Base-by-base conservation (phyloP, 805 yeast species). In the Kluyveromyces lactis region DNA sequence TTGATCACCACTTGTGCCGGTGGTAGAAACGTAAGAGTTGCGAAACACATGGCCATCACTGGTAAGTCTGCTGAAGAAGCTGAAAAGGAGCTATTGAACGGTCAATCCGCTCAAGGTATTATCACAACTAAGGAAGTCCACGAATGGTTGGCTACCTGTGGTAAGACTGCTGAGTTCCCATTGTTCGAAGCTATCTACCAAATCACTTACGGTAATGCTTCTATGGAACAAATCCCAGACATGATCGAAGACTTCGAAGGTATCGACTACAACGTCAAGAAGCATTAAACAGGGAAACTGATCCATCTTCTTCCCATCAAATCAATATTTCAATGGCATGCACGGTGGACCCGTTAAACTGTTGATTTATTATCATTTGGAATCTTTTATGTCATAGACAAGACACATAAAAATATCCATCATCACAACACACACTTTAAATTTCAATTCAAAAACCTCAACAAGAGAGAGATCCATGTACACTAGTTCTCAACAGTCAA, bases 1-100 rank as follows among this genome's bases (percentile, higher is more conserved):
- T 73, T 92, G 57, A 92, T 92, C 64, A 92, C 98, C 40, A 87
- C 98, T 13, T 92, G 98, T 68, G 76, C 94, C 15, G 97, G 97
- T 58, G 98, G 98, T 58, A 79, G 98, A 70, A 92, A 92, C 68
- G 95, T 85, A 52, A 76, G 82, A 61, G 95, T 92, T 45, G 97
- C 92, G 39, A 78, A 73, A 52, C 80, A 75, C 62, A 82, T 86
- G 84, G 90, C 95, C 43, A 71, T 77, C 62, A 72, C 87, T 44
- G 81, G 82, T 45, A 84, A 78, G 54, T 63, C 77, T 44, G 92
- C 95, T 33, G 69, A 72, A 57, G 87, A 80, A 53, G 82, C 92
- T 41, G 98, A 92, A 67, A 79, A 76, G 64, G 83, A 74, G 58
- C 68, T 92, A 52, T 71, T 92, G 52, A 87, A 92, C 60, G 98